Evolutionary conservation across 306 rosid species (phyloP), one percentile per base, ranked within the genome.

Genomic region (Rosa lucieae): DNA sequence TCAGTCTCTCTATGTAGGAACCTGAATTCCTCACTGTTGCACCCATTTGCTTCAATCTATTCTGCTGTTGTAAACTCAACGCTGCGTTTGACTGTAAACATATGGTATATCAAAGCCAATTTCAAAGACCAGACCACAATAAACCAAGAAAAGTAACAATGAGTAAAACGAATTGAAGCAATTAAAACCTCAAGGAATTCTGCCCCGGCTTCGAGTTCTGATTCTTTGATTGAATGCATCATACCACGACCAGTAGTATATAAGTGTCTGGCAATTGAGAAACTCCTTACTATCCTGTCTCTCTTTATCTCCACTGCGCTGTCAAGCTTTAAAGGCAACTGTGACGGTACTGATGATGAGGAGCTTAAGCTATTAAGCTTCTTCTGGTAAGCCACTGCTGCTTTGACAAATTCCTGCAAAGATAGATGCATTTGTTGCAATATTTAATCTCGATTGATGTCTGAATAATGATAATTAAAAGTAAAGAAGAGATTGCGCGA

Each of bases 21-120:
- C 94, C 90, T 47, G 85, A 90, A 85, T 92, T 92, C 80, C 97
- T 94, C 35, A 94, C 97, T 47, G 98, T 94, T 86, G 98, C 98
- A 5, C 98, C 98, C 97, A 94, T 91, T 82, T 92, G 97, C 90
- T 92, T 94, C 48, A 94, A 37, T 82, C 97, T 89, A 0, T 88
- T 91, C 78, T 92, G 93, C 84, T 94, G 97, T n/a, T 90, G 97
- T 72, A 82, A 80, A 66, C 92, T 94, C 87, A 94, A 75, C 4
- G 92, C 97, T 46, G 90, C 92, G 84, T 94, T 94, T 43, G 97
- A 89, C 98, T 94, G 90, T 88, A 85, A 69, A 15, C 3, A 61
- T 35, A 6, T 21, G 32, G 44, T 40, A 43, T 4, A 49, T 5
- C 29, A 55, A 2, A 20, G 8, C 11, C 15, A 17, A 13, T 8